Conservation (phyloP, 495 filamentous ascomycete species). For the Xylaria curta region DNA sequence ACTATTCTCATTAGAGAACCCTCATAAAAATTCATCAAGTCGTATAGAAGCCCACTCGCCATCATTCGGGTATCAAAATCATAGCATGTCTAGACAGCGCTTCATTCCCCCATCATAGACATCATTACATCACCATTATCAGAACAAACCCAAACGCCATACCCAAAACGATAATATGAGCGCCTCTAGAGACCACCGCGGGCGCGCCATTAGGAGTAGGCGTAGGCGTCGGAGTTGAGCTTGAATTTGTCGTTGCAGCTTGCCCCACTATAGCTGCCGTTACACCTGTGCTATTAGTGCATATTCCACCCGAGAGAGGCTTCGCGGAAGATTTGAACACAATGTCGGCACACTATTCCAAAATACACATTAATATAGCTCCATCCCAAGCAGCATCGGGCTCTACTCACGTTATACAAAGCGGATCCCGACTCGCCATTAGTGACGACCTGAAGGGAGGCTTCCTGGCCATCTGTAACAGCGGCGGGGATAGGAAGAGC, state of each 20-base stretch:
- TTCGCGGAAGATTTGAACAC: constrained; percentile 57
- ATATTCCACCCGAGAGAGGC: constrained; percentile 47
- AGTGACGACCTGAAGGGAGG: constrained; percentile 65
- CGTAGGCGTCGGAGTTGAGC: neutral
- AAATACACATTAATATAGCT: constrained; percentile 16
- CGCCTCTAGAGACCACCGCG: neutral
- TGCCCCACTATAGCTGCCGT: constrained; percentile 32
- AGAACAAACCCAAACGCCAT: neutral
- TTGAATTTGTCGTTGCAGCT: constrained; percentile 4
- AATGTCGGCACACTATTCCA: constrained; percentile 66
- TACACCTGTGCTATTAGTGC: constrained; percentile 56
- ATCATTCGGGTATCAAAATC: constrained; percentile 16
- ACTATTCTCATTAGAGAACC: neutral
- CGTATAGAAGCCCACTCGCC: neutral
- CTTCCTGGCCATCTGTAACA: constrained; percentile 58
- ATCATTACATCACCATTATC: constrained; percentile 2
- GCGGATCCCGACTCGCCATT: constrained; percentile 52
- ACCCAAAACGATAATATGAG: neutral
- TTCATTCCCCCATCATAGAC: neutral
- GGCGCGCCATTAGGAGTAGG: constrained; percentile 11
- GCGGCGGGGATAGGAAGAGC: constrained; percentile 52
- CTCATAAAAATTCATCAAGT: neutral
- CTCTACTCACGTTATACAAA: constrained; percentile 64
- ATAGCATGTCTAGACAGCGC: constrained; percentile 7
- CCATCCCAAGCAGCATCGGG: neutral